These are phyloP conservation scores for Penicillium pancosmium DNA, from an alignment of 495 filamentous ascomycete species.

Conservation along the genomic window DNA sequence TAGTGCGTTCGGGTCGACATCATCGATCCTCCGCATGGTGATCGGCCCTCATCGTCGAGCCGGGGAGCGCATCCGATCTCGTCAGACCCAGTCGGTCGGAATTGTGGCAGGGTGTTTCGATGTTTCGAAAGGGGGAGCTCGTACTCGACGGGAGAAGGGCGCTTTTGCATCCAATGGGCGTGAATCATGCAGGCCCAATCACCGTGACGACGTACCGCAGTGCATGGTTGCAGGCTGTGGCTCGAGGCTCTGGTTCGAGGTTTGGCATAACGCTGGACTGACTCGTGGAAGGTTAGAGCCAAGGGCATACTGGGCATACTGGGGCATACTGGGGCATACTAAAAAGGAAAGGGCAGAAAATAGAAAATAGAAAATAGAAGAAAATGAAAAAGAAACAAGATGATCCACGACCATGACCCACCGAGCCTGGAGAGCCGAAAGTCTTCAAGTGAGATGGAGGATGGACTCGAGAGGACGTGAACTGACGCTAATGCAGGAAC, in stretches of 20 bases:
- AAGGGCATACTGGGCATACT: too few species aligned
- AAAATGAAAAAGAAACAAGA: background rate
- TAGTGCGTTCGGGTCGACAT: slow-evolving; percentile 19
- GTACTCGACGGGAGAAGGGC: background rate
- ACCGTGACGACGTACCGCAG: slow-evolving; percentile 1
- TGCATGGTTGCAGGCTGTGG: background rate
- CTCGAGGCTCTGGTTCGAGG: background rate
- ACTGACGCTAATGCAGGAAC: slow-evolving; percentile 50
- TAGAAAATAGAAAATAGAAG: background rate
- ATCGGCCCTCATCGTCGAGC: slow-evolving; percentile 5
- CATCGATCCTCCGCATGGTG: slow-evolving; percentile 10
- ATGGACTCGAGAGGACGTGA: slow-evolving; percentile 1
- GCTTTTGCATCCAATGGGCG: background rate
- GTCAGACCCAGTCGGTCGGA: background rate
- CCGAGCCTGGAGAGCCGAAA: background rate
- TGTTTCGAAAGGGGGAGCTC: background rate
- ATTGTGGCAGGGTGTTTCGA: background rate
- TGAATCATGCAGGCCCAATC: slow-evolving; percentile 8
- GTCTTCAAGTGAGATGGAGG: background rate
- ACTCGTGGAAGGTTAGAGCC: background rate
- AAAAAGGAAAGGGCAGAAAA: background rate
- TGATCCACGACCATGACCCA: background rate
- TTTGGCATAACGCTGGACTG: background rate
- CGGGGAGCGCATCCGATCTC: slow-evolving; percentile 3
- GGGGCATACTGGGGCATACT: too few species aligned